Base-by-base conservation (phyloP, 345 rosid genomes). In the Populus tremula region DNA sequence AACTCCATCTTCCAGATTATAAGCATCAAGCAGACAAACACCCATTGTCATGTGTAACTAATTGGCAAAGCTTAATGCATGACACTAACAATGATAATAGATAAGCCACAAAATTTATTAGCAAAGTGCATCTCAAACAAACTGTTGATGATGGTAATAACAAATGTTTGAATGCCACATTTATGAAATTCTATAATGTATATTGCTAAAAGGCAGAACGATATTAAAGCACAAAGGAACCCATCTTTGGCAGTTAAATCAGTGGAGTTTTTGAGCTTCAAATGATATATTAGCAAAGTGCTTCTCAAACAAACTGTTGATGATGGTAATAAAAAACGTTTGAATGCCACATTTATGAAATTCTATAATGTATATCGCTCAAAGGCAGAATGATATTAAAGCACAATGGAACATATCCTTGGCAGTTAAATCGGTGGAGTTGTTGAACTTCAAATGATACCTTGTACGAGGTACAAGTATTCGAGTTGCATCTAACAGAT, bases 401-500 rank as follows among this genome's bases (percentile, higher is more conserved):
- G 29, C 53, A 31, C 23, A 33, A 17, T 47, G 4, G 27, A 67
- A 63, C 67, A 47, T 33, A 71, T 20, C 23, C 56, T 41, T 56
- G 4, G 68, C 63, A 50, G 66, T 45, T 78, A 50, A 73, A 72
- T 29, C 31, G 69, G 21, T 38, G 16, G 31, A 45, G 38, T 41
- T 66, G 36, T 43, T 17, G 76, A 74, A 63, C 50, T 38, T 70
- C 12, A 75, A 47, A 74, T 49, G 65, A 80, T 88, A 96, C 99
- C 99, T 91, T 82, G 93, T 70, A 82, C 98, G 97, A 78, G 99
- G 99, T 50, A 96, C 88, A 81, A 96, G 91, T 82, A 86, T 91
- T 80, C 99, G 88, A 70, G 99, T 96, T 77, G 99, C 99, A 89
- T 96, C 99, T 83, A 96, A 81, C 78, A 96, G 83, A 88, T 96